phyloP scores from a whole-genome alignment of 2,329 filamentous ascomycete species.

The Fusarium drepaniforme region DNA sequence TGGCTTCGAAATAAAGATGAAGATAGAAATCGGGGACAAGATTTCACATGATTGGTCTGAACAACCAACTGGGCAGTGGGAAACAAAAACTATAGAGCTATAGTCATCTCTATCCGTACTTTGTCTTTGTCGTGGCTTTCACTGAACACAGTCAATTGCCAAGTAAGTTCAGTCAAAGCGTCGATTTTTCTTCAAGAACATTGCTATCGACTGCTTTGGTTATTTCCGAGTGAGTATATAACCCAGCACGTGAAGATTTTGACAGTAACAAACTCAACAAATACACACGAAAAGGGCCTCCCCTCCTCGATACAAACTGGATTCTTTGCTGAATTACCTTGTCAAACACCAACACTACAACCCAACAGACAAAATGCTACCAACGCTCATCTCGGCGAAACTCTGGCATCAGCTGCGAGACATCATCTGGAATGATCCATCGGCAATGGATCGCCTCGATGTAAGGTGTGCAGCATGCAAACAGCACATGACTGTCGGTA shows the following conservation, averaged over 20 bases:
- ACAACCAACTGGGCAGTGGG: no score
- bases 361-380: not conserved
- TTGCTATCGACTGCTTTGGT: no score
- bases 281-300: not conserved
- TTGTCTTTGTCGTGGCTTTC: no score
- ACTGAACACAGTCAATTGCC: no score
- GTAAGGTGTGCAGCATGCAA: not conserved
- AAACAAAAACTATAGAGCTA: no score
- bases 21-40: no score
- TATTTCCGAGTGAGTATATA: not conserved
- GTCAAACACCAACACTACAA: not conserved
- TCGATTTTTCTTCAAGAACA: no score
- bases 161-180: no score
- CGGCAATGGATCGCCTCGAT: not conserved
- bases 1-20: no score
- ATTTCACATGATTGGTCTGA: no score
- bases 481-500: not conserved
- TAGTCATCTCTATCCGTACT: no score
- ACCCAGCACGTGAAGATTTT: not conserved
- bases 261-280: not conserved
- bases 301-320: no score
- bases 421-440: not conserved
- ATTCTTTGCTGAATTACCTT: not conserved
- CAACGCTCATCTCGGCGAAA: not conserved
- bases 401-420: not conserved